Base-by-base conservation (phyloP, 2,329 filamentous ascomycete species). In the Aspergillus latus region DNA sequence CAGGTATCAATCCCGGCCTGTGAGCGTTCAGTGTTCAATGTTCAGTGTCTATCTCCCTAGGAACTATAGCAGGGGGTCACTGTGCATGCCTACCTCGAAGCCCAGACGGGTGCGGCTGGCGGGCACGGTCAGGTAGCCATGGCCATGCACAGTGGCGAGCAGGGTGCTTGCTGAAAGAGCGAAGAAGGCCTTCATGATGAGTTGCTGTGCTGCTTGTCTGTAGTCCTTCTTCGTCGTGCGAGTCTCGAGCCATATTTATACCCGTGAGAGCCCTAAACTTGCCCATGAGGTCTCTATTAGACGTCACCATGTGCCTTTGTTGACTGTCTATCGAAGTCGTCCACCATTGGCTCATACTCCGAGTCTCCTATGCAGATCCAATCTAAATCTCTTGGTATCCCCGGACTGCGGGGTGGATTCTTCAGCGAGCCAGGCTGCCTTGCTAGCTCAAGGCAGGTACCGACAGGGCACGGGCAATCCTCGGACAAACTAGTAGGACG, bases 1-100 rank as follows among this genome's bases (percentile, higher is more conserved):
- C 80, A 83, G 0, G 78, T 76, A 58, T 82, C 80, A 3, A 74
- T 66, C 4, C 50, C 50, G 13, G 50, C 50, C 50, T 52, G 4
- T 9, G 8, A 4, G 15, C 32, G 26, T n/a, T 42, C 21, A 21
- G 21, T 21, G 21, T 21, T 21, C 21, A 21, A 3, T 21, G 21
- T 4, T 26, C 15, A 44, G 8, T 5, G 16, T 49, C 1, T 10
- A 11, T 3, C 13, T 16, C 10, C 6, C 11, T 28, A 2, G 26
- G n/a, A 6, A 30, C 4, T 26, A 50, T 32, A 4, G 6, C 10
- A 28, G 11, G 7, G 26, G 7, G n/a, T 26, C 5, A 32, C 21
- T 7, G 37, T 21, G 40, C 39, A 34, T 4, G 4, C 43, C 29
- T 1, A 49, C 52, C 39, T 54, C 52, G 8, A 44, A 44, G 15